A percentile compares a stretch with the other conserved stretches of the same genome.
phyloP scores from a whole-genome alignment of 805 yeast species.

The Peterozyma xylosa region DNA sequence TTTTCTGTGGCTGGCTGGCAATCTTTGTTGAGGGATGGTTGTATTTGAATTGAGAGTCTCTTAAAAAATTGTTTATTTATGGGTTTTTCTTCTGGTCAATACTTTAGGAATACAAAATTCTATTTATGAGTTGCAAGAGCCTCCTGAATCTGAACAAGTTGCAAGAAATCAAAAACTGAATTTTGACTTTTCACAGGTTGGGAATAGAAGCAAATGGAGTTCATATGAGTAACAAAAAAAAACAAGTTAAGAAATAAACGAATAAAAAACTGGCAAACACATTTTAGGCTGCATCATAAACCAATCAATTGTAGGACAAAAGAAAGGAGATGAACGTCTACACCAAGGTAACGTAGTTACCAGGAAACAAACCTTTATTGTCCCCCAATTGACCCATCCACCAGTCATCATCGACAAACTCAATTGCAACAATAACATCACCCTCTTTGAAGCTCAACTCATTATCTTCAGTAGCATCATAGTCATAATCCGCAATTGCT shows the following conservation, averaged over 20 bases:
- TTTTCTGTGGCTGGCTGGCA: no score
- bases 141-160: no score
- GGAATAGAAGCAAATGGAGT: neutral
- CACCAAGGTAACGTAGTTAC: constrained; percentile 60
- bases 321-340: neutral
- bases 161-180: neutral
- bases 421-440: constrained; percentile 73
- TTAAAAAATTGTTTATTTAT: no score
- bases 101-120: no score
- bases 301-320: no score
- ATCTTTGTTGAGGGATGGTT: no score
- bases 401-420: constrained; percentile 93
- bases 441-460: constrained; percentile 83
- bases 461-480: constrained; percentile 89
- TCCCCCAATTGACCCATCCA: constrained; percentile 88
- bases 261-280: no score
- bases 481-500: constrained; percentile 68
- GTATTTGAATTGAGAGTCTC: no score
- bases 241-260: neutral
- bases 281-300: no score
- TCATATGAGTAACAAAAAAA: neutral
- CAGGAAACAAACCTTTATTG: constrained; percentile 81
- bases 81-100: no score
- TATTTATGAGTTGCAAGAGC: no score
- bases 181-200: neutral